Conservation (phyloP, 495 filamentous ascomycete species). For the Patellaria atrata region DNA sequence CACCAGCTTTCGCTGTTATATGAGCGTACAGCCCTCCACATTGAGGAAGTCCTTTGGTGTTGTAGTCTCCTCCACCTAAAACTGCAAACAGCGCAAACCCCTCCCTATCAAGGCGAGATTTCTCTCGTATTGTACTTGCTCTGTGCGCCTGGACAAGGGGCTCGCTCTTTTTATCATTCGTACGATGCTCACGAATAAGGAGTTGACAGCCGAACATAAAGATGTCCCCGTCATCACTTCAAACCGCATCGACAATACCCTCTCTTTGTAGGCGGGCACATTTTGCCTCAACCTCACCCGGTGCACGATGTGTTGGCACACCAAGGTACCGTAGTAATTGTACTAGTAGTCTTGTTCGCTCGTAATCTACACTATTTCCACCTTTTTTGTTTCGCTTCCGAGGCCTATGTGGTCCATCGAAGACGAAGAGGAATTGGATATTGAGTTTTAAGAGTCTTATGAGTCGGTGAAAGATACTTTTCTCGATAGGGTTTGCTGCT, state of each 20-base stretch:
- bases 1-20: slow-evolving; percentile 5
- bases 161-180: slow-evolving; percentile 12
- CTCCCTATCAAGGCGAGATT: slow-evolving; percentile 10
- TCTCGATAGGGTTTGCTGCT: slow-evolving; percentile 20
- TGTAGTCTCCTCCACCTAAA: slow-evolving; percentile 20
- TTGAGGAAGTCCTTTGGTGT: slow-evolving; percentile 14
- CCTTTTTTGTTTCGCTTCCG: slow-evolving; percentile 13
- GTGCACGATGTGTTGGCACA: slow-evolving; percentile 17
- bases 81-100: slow-evolving; percentile 19
- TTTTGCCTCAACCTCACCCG: slow-evolving; percentile 22
- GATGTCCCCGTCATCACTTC: slow-evolving; percentile 18
- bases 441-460: slow-evolving; percentile 15
- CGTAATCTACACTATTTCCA: slow-evolving; percentile 10
- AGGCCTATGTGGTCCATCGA: slow-evolving; percentile 16
- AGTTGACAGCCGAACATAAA: slow-evolving; percentile 21
- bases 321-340: slow-evolving; percentile 10
- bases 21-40: slow-evolving; percentile 14
- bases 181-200: slow-evolving; percentile 17
- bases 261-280: slow-evolving; percentile 17
- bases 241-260: slow-evolving; percentile 22
- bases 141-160: slow-evolving; percentile 11
- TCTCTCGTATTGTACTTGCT: slow-evolving; percentile 4
- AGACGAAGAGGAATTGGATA: slow-evolving; percentile 22
- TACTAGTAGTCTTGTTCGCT: slow-evolving; percentile 9
- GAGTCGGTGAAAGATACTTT: slow-evolving; percentile 18